A percentile compares a stretch with the other conserved stretches of the same genome.
Evolutionary conservation across 805 yeast genomes (phyloP).

Genomic region (Ogataea siamensis): DNA sequence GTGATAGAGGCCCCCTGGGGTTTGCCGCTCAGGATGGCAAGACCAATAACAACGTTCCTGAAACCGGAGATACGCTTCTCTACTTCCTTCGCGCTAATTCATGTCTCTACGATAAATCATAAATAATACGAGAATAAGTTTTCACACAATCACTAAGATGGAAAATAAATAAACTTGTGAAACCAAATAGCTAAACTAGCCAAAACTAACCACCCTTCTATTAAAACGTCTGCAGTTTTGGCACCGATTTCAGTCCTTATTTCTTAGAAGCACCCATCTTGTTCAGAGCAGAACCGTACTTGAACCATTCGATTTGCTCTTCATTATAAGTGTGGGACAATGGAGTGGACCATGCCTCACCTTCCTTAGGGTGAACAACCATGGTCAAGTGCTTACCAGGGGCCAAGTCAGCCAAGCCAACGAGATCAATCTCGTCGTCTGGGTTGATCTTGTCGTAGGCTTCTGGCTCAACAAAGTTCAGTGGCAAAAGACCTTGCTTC

Average conservation of each 20-base stretch:
- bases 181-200: slow-evolving; percentile 1
- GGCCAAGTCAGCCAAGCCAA: slow-evolving; percentile 80
- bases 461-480: slow-evolving; percentile 83
- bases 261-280: slow-evolving; percentile 51
- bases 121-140: slow-evolving; percentile 11
- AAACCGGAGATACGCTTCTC: slow-evolving; percentile 14
- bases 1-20: slow-evolving; percentile 78
- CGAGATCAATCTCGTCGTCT: slow-evolving; percentile 82
- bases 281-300: slow-evolving; percentile 98
- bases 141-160: slow-evolving; percentile 12
- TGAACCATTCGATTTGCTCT: slow-evolving; percentile 99
- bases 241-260: slow-evolving; percentile 15
- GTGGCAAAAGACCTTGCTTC: slow-evolving; percentile 98
- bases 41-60: slow-evolving; percentile 1
- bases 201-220: slow-evolving; percentile 14
- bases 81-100: slow-evolving; percentile 19
- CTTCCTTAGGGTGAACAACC: slow-evolving; percentile 71
- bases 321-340: slow-evolving; percentile 94
- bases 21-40: slow-evolving; percentile 43
- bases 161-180: slow-evolving; percentile 9
- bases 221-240: slow-evolving; percentile 9
- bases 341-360: slow-evolving; percentile 83
- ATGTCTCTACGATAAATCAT: slow-evolving; percentile 13
- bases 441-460: slow-evolving; percentile 94
- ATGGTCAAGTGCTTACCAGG: slow-evolving; percentile 89